A percentile compares a stretch with the other conserved stretches of the same genome.
Evolutionary conservation across 1,284 basidiomycete genomes (phyloP).

Genomic region (Rhodotorula glutinis): DNA sequence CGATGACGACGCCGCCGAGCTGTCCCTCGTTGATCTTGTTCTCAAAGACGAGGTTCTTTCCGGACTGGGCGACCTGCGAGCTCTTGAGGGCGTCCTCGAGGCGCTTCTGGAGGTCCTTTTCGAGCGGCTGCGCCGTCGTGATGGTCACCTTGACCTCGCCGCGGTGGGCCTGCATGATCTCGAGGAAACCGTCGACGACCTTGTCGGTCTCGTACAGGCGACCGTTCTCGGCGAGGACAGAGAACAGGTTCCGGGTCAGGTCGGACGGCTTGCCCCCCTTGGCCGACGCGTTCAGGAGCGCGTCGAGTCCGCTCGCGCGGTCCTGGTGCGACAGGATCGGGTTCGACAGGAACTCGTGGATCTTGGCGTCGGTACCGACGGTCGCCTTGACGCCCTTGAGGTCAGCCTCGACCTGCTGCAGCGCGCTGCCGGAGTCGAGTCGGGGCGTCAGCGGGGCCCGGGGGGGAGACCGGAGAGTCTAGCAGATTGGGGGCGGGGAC

Average conservation of each 20-base stretch:
- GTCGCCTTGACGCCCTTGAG: slow-evolving; percentile 54
- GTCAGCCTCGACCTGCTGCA: slow-evolving; percentile 79
- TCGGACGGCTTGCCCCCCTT: slow-evolving; percentile 57
- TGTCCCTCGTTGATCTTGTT: slow-evolving; percentile 89
- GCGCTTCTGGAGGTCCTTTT: slow-evolving; percentile 65
- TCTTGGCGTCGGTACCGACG: slow-evolving; percentile 24
- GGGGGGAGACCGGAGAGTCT: no score
- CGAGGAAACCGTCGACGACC: slow-evolving; percentile 88
- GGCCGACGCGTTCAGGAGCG: slow-evolving; percentile 56
- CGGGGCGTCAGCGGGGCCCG: not conserved
- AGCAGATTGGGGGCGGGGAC: no score
- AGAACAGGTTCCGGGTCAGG: slow-evolving; percentile 88
- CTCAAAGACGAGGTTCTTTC: slow-evolving; percentile 77
- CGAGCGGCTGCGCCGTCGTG: slow-evolving; percentile 73
- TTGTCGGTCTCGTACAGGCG: slow-evolving; percentile 76
- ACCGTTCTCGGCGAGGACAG: slow-evolving; percentile 89
- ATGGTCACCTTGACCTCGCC: slow-evolving; percentile 92
- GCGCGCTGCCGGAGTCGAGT: slow-evolving; percentile 47
- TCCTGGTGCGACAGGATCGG: slow-evolving; percentile 74
- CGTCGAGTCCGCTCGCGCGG: slow-evolving; percentile 65
- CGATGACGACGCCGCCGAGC: slow-evolving; percentile 80
- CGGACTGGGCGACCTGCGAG: slow-evolving; percentile 73
- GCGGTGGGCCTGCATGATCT: slow-evolving; percentile 79
- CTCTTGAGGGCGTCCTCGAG: slow-evolving; percentile 81
- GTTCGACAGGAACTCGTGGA: slow-evolving; percentile 44